Percentiles rank a stretch among this genome's conserved stretches.
Evolutionary conservation across 257 asterid species (phyloP).

Genomic region (Nicotiana paniculata): DNA sequence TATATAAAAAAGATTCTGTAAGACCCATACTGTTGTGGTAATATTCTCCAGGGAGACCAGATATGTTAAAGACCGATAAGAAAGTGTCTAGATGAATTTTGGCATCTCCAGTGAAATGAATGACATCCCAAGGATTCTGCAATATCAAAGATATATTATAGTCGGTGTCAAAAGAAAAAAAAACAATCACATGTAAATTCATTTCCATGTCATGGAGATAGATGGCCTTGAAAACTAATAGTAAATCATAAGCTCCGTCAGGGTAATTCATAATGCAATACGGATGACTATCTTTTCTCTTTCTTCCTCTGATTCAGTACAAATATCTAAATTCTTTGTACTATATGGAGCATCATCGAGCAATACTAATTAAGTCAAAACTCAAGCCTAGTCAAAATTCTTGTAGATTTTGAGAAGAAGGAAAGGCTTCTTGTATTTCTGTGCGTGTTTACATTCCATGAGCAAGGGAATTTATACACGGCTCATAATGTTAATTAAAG

Average conservation of each 20-base stretch:
- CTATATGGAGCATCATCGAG: neutral
- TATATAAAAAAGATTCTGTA: neutral
- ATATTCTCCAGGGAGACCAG: constrained; percentile 86
- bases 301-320: neutral
- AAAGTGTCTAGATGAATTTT: constrained; percentile 77
- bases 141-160: constrained; percentile 1
- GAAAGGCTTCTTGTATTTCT: no score
- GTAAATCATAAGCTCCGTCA: neutral
- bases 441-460: no score
- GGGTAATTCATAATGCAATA: neutral
- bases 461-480: no score
- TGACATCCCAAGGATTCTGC: constrained; percentile 99
- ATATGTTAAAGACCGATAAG: constrained; percentile 83
- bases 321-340: neutral
- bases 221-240: neutral
- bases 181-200: neutral
- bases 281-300: neutral
- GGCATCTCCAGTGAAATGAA: constrained; percentile 71
- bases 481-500: no score
- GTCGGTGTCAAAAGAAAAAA: constrained; percentile 3
- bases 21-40: constrained; percentile 65
- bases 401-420: no score
- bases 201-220: neutral
- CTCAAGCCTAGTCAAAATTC: neutral
- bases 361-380: neutral